Percentiles rank a stretch among this genome's conserved stretches.
These are phyloP conservation scores for Coemansia sp. DNA, from an alignment of 192 early-diverging fungal species.

Conservation along the genomic window DNA sequence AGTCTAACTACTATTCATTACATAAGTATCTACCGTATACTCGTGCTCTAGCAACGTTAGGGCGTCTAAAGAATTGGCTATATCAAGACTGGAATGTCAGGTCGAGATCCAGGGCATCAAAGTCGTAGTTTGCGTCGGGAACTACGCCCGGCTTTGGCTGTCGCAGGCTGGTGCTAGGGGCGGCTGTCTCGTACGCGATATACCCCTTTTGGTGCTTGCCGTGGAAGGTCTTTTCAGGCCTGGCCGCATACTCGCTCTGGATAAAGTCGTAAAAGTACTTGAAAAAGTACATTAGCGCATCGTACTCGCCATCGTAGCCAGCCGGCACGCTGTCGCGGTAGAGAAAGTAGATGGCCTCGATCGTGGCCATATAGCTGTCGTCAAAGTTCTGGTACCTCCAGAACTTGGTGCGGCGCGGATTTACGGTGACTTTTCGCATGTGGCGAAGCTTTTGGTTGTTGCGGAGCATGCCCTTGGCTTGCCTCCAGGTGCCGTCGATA, in stretches of 20 bases:
- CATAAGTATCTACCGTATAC: not conserved
- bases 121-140: constrained; percentile 39
- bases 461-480: constrained; percentile 69
- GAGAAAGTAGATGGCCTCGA: constrained; percentile 96
- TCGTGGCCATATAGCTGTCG: constrained; percentile 82
- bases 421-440: constrained; percentile 67
- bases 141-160: constrained; percentile 12
- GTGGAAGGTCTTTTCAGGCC: constrained; percentile 63
- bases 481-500: constrained; percentile 96
- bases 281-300: constrained; percentile 91
- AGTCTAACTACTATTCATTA: not conserved
- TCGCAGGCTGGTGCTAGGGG: constrained; percentile 13
- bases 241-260: constrained; percentile 74
- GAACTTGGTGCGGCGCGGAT: constrained; percentile 78
- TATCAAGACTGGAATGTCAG: constrained; percentile 17
- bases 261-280: constrained; percentile 88
- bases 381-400: constrained; percentile 88
- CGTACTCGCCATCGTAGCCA: constrained; percentile 78
- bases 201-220: constrained; percentile 59
- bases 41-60: not conserved
- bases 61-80: not conserved
- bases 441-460: constrained; percentile 49
- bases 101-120: constrained; percentile 35
- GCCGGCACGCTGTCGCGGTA: constrained; percentile 75
- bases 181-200: constrained; percentile 58